Conservation (phyloP, 2,329 filamentous ascomycete species). For the Colletotrichum neosansevieriae region DNA sequence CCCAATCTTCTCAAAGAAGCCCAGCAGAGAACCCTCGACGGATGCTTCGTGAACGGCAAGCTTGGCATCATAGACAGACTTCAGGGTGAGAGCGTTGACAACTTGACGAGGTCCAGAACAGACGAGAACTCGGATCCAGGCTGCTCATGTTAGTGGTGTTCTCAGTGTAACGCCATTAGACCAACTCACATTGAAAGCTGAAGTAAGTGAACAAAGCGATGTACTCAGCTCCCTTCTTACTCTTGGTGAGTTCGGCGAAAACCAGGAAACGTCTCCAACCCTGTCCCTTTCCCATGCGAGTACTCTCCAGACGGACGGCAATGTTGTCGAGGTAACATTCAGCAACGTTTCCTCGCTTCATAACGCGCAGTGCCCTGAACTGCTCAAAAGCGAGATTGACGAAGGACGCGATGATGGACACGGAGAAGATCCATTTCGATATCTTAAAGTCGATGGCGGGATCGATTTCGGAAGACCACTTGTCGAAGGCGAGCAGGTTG, state of each 20-base stretch:
- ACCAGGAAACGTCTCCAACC: conserved; percentile 94
- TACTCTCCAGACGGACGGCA: conserved; percentile 85
- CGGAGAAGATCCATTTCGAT: conserved; percentile 94
- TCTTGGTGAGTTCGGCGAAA: conserved; percentile 90
- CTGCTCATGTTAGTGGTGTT: conserved; percentile 54
- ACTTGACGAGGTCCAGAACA: conserved; percentile 94
- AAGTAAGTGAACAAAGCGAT: conserved; percentile 93
- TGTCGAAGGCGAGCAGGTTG: conserved; percentile 89
- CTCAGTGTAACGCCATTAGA: not conserved
- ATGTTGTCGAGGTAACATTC: conserved; percentile 92
- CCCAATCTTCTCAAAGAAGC: conserved; percentile 87
- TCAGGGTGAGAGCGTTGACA: conserved; percentile 90
- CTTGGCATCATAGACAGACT: conserved; percentile 82
- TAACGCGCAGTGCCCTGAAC: conserved; percentile 82
- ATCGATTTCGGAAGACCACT: conserved; percentile 87
- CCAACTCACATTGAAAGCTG: conserved; percentile 69
- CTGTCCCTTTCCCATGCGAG: conserved; percentile 78
- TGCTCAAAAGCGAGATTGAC: conserved; percentile 85
- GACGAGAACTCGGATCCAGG: conserved; percentile 88
- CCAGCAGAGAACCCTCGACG: conserved; percentile 73
- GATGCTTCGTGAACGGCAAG: conserved; percentile 66
- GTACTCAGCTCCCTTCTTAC: conserved; percentile 90
- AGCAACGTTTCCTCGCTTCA: conserved; percentile 86
- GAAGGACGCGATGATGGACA: conserved; percentile 92
- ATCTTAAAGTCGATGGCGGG: conserved; percentile 81